phyloP scores from a whole-genome alignment of 2,329 filamentous ascomycete species.

The Phialophora chinensis region DNA sequence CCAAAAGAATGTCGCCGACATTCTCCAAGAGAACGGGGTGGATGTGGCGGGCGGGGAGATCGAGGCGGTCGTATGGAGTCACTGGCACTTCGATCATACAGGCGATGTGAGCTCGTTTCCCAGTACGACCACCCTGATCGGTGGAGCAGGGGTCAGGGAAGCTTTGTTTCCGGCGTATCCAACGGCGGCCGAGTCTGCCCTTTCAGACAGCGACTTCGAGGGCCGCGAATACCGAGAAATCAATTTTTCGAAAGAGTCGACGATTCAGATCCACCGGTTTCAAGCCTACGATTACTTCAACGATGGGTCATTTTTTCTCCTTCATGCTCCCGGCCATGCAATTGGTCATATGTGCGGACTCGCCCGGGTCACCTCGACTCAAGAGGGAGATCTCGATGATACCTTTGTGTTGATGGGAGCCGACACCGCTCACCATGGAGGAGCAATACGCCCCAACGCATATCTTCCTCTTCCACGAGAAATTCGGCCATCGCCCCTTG shows the following conservation, averaged over 20 bases:
- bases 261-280: conserved; percentile 48
- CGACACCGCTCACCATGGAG: conserved; percentile 54
- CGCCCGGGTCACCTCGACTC: conserved; percentile 51
- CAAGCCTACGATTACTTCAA: conserved; percentile 50
- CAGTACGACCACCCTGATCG: conserved; percentile 53
- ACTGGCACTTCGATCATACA: conserved; percentile 53
- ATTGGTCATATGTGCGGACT: conserved; percentile 58
- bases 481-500: conserved; percentile 27
- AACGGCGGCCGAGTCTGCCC: conserved; percentile 43
- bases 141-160: conserved; percentile 56
- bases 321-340: conserved; percentile 54
- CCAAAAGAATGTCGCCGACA: conserved; percentile 40
- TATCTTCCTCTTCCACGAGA: conserved; percentile 41
- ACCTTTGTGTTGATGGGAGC: conserved; percentile 59
- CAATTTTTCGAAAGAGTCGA: conserved; percentile 41
- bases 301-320: conserved; percentile 46
- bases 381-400: conserved; percentile 42
- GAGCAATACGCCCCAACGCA: conserved; percentile 42
- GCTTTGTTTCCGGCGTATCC: conserved; percentile 57
- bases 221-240: conserved; percentile 40
- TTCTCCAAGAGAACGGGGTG: conserved; percentile 39
- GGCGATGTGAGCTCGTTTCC: conserved; percentile 59
- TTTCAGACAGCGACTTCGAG: conserved; percentile 46
- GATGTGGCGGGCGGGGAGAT: conserved; percentile 36
- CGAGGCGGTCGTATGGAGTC: conserved; percentile 43